Conservation (phyloP, 177 flowering plant genomes). For the Vitis hybrid region DNA sequence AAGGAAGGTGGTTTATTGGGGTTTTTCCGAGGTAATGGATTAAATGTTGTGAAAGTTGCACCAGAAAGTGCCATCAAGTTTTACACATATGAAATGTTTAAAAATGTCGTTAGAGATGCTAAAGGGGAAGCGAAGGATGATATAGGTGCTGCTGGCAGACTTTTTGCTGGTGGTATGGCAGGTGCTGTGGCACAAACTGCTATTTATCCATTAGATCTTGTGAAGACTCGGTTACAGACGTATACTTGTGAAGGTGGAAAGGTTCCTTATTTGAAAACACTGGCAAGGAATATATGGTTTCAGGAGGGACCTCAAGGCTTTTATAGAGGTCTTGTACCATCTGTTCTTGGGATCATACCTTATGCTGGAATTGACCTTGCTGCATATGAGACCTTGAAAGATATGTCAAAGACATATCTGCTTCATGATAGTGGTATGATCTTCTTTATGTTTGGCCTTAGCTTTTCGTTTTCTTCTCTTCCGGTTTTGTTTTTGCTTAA, state of each 20-base stretch:
- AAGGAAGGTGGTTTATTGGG: constrained; percentile 67
- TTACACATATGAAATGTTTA: constrained; percentile 85
- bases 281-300: constrained; percentile 81
- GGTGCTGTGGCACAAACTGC: constrained; percentile 96
- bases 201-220: constrained; percentile 92
- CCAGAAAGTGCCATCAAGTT: constrained; percentile 99
- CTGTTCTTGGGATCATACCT: constrained; percentile 92
- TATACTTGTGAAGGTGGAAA: constrained; percentile 57
- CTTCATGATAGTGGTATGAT: constrained; percentile 65
- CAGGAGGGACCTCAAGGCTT: constrained; percentile 94
- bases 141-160: constrained; percentile 75
- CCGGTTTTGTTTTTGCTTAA: background rate
- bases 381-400: constrained; percentile 90
- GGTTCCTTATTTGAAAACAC: constrained; percentile 53
- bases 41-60: constrained; percentile 93
- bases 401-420: constrained; percentile 70
- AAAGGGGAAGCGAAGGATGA: constrained; percentile 62
- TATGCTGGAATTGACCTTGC: constrained; percentile 98
- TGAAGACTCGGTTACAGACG: constrained; percentile 92
- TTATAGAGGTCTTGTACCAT: constrained; percentile 85
- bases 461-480: constrained; percentile 3
- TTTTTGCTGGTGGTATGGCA: constrained; percentile 87
- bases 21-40: constrained; percentile 94
- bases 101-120: constrained; percentile 46
- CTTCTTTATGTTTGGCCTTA: constrained; percentile 1